phyloP scores from a whole-genome alignment of 768 basidiomycete species.

The Rhizopogon rudus region DNA sequence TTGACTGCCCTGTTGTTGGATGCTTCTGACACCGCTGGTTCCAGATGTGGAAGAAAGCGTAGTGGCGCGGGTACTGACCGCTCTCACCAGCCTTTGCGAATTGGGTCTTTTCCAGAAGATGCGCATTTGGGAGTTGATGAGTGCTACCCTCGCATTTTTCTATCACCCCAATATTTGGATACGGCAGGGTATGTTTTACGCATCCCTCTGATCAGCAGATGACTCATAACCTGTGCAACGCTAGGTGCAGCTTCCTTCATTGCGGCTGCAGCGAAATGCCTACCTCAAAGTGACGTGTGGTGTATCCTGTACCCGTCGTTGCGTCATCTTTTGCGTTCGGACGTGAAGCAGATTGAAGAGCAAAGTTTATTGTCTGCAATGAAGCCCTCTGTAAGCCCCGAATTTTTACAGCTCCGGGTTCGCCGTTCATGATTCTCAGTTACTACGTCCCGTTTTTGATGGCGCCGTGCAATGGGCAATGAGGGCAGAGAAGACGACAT shows the following conservation, averaged over 20 bases:
- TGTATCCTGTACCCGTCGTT: constrained; percentile 94
- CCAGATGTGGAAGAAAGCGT: constrained; percentile 94
- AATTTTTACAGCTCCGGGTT: background rate
- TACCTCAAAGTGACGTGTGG: constrained; percentile 90
- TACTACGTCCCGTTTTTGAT: constrained; percentile 74
- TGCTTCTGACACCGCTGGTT: background rate
- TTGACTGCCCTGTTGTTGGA: background rate
- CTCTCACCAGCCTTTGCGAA: constrained; percentile 86
- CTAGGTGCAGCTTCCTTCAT: constrained; percentile 86
- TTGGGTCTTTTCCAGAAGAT: constrained; percentile 89
- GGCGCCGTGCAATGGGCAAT: constrained; percentile 86
- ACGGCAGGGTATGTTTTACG: constrained; percentile 63
- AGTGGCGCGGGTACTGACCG: constrained; percentile 82
- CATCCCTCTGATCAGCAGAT: background rate
- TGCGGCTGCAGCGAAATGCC: constrained; percentile 75
- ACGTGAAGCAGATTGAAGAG: constrained; percentile 72
- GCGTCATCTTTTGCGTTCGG: constrained; percentile 79
- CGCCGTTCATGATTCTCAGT: constrained; percentile 13
- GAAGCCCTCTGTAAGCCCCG: constrained; percentile 65
- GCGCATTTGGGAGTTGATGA: constrained; percentile 97
- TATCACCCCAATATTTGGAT: constrained; percentile 98
- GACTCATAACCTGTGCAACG: constrained; percentile 1
- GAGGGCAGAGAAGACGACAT: constrained; percentile 72
- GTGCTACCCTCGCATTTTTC: constrained; percentile 79
- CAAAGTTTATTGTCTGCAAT: constrained; percentile 69